Conservation (phyloP, 2,329 filamentous ascomycete species). For the Trichoderma hamatum region DNA sequence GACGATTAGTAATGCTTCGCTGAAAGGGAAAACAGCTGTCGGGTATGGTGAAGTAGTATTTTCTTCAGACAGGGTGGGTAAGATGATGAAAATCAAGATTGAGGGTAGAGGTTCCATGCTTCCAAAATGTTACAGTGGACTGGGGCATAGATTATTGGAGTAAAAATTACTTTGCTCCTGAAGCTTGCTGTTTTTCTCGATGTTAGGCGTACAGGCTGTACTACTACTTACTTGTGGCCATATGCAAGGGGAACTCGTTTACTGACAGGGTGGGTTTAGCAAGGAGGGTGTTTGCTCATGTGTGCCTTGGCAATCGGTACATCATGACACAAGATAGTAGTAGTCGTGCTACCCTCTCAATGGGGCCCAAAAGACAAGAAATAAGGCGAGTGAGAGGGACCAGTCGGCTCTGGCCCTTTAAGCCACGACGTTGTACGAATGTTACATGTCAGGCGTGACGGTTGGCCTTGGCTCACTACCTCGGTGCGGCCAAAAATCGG, state of each 20-base stretch:
- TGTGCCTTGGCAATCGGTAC: background rate
- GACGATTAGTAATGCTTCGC: background rate
- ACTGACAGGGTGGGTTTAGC: background rate
- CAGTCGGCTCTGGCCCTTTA: constrained; percentile 16
- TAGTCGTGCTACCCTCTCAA: background rate
- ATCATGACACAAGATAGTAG: background rate
- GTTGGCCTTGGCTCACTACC: background rate
- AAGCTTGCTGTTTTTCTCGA: background rate
- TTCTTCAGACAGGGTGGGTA: background rate
- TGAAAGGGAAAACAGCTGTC: background rate
- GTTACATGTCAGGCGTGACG: background rate
- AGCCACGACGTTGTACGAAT: constrained; percentile 11
- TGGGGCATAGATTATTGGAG: no score
- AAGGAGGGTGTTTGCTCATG: background rate
- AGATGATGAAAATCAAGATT: background rate
- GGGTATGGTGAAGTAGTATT: background rate
- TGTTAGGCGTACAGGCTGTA: background rate
- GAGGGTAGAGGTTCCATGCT: background rate
- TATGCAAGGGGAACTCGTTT: background rate
- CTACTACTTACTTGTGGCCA: background rate
- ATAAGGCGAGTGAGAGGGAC: background rate
- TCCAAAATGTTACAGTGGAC: background rate
- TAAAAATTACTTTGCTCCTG: no score
- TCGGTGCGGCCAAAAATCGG: background rate
- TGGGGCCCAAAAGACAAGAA: background rate